A percentile compares a stretch with the other conserved stretches of the same genome.
phyloP scores from a whole-genome alignment of 2,329 filamentous ascomycete species.

The Fusarium staphyleae region DNA sequence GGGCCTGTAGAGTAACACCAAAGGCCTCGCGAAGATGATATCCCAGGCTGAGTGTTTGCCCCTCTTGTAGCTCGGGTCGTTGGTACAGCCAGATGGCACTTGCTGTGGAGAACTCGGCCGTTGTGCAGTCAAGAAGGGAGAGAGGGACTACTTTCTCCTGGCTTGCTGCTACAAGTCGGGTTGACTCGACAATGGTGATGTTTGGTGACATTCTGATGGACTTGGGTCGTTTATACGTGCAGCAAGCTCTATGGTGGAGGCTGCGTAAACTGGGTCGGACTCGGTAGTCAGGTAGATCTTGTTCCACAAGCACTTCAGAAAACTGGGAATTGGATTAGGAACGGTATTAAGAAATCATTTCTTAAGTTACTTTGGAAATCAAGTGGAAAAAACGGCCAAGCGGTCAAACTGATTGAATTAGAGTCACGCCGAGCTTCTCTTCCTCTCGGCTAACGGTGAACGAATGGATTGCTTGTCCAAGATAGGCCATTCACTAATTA shows the following conservation, averaged over 20 bases:
- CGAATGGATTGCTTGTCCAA: background rate
- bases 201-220: background rate
- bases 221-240: no score
- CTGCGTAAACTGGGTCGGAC: background rate
- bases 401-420: no score
- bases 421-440: background rate
- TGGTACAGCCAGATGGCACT: constrained; percentile 38
- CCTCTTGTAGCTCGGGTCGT: background rate
- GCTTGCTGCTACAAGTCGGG: background rate
- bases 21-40: constrained; percentile 21
- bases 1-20: constrained; percentile 16
- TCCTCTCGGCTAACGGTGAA: background rate
- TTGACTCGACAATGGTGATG: constrained; percentile 3
- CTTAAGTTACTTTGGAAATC: no score
- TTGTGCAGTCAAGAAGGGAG: constrained; percentile 36
- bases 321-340: no score
- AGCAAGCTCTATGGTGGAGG: no score
- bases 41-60: background rate
- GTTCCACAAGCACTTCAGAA: no score
- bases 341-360: no score
- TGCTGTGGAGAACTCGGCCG: constrained; percentile 32
- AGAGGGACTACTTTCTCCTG: constrained; percentile 16
- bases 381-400: no score
- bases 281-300: no score
- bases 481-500: background rate